phyloP scores from a whole-genome alignment of 192 early-diverging fungal genomes.

The Coemansia sp. region DNA sequence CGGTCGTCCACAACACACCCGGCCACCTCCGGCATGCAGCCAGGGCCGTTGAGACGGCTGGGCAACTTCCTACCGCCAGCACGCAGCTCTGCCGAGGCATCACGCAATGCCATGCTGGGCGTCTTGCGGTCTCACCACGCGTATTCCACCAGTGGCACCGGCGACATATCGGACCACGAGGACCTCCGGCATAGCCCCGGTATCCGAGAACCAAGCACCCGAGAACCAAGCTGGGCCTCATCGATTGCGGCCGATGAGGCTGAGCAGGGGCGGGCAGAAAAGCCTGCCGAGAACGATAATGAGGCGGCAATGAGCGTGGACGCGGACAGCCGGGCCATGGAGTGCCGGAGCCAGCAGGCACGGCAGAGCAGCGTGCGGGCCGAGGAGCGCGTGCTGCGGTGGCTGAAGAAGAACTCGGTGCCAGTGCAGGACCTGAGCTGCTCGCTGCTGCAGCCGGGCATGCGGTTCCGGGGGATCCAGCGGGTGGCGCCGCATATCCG shows the following conservation, averaged over 20 bases:
- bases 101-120: constrained; percentile 36
- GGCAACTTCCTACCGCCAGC: not conserved
- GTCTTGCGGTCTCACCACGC: constrained; percentile 20
- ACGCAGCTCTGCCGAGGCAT: constrained; percentile 21
- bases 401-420: constrained; percentile 38
- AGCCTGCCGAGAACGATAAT: constrained; percentile 16
- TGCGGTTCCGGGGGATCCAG: constrained; percentile 34
- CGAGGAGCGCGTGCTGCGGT: constrained; percentile 21
- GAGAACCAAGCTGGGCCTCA: constrained; percentile 17
- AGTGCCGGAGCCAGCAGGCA: not conserved
- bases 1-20: constrained; percentile 7
- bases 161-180: not conserved
- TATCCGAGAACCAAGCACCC: constrained; percentile 5
- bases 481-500: constrained; percentile 6
- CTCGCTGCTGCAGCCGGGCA: constrained; percentile 42
- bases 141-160: not conserved
- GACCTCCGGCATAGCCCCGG: not conserved
- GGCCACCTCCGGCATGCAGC: not conserved
- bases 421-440: constrained; percentile 28
- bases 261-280: constrained; percentile 12
- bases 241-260: constrained; percentile 2
- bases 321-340: not conserved
- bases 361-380: constrained; percentile 13
- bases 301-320: not conserved
- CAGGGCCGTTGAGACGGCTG: not conserved